Conservation (phyloP, 805 yeast genomes). For the Pichia paraexigua region DNA sequence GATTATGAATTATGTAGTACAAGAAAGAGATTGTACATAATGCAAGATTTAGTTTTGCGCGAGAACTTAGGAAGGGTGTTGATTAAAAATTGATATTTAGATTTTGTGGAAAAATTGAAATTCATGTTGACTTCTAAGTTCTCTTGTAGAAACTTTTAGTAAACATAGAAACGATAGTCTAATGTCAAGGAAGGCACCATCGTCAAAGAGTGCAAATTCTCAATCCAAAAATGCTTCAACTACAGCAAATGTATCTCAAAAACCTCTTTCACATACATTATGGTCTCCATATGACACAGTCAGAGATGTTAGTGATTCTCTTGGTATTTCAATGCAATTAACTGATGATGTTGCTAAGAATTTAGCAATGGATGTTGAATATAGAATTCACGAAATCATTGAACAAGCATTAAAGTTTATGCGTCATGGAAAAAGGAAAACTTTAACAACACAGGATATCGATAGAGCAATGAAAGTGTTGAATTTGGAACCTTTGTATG, state of each 20-base stretch:
- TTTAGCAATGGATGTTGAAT: conserved; percentile 98
- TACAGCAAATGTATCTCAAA: conserved; percentile 20
- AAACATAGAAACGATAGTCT: background rate
- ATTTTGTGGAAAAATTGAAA: background rate
- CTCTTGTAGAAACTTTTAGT: background rate
- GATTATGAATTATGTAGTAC: background rate
- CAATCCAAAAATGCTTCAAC: background rate
- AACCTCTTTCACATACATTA: conserved; percentile 75
- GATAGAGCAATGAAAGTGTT: conserved; percentile 73
- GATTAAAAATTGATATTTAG: background rate
- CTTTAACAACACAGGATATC: conserved; percentile 74
- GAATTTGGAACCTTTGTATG: conserved; percentile 91
- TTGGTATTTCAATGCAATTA: conserved; percentile 62
- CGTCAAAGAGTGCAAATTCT: background rate
- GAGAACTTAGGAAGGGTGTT: background rate
- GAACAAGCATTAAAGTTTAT: conserved; percentile 95
- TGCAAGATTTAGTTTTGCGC: background rate
- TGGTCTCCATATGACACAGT: conserved; percentile 99
- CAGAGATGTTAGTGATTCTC: conserved; percentile 86
- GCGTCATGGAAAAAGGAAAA: conserved; percentile 85
- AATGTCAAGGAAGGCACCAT: conserved; percentile 3
- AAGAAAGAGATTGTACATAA: background rate
- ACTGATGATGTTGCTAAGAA: conserved; percentile 92
- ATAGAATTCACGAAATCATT: conserved; percentile 87
- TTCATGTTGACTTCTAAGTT: background rate